These are phyloP conservation scores for Casuarina glauca DNA, from an alignment of 306 rosid species.

Conservation along the genomic window DNA sequence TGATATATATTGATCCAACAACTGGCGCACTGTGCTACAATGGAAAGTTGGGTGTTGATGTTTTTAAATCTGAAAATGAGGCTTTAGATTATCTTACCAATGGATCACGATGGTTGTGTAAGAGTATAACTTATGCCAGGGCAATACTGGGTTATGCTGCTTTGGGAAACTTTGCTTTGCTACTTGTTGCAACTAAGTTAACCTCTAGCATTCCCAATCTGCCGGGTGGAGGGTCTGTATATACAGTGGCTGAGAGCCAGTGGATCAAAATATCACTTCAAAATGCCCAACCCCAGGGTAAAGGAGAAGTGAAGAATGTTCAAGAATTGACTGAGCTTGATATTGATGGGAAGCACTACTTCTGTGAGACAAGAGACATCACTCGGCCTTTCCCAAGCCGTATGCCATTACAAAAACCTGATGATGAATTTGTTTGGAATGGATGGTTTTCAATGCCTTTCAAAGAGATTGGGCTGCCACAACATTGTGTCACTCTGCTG, in stretches of 20 bases:
- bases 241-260: constrained; percentile 77
- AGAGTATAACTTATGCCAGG: constrained; percentile 47
- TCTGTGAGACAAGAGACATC: constrained; percentile 82
- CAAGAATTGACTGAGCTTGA: constrained; percentile 80
- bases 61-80: constrained; percentile 68
- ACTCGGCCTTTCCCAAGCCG: constrained; percentile 87
- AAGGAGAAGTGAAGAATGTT: constrained; percentile 80
- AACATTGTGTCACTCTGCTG: constrained; percentile 81
- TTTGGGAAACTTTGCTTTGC: constrained; percentile 71
- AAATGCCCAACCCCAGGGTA: constrained; percentile 68
- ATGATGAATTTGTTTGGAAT: constrained; percentile 95
- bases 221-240: constrained; percentile 90
- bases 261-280: constrained; percentile 84
- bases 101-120: constrained; percentile 60
- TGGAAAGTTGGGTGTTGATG: constrained; percentile 57
- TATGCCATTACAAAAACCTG: constrained; percentile 56
- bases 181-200: constrained; percentile 80
- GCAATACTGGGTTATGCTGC: constrained; percentile 90
- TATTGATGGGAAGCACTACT: constrained; percentile 88
- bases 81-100: constrained; percentile 65
- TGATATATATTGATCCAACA: constrained; percentile 86
- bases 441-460: constrained; percentile 80
- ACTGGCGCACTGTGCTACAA: constrained; percentile 74
- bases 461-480: constrained; percentile 71
- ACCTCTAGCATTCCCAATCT: constrained; percentile 57